Conservation (phyloP, 345 rosid genomes). For the Gossypium bickii region DNA sequence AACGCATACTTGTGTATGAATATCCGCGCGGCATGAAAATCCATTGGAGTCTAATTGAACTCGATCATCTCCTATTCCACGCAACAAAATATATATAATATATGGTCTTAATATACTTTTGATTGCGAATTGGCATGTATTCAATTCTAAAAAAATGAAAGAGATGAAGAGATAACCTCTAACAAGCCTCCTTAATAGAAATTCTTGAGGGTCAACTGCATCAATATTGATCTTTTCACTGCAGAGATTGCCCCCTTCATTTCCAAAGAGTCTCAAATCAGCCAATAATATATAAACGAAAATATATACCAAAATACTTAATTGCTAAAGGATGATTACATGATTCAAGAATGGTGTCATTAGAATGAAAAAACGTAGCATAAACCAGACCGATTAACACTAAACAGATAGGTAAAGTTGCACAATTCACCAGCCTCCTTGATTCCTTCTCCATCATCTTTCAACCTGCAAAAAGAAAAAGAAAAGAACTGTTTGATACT, state of each 20-base stretch:
- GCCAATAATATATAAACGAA: not conserved
- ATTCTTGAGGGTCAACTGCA: not conserved
- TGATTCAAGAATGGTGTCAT: constrained; percentile 3
- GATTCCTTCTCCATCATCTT: constrained; percentile 17
- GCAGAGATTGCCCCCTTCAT: not conserved
- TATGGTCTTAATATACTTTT: too few species aligned
- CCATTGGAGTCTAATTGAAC: constrained; percentile 20
- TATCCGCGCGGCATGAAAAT: constrained; percentile 28
- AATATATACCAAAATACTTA: not conserved
- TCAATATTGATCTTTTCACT: not conserved
- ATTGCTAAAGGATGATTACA: constrained; percentile 13
- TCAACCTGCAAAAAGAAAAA: not conserved
- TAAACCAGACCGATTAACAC: constrained; percentile 12
- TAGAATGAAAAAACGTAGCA: constrained; percentile 9
- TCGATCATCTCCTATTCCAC: constrained; percentile 27
- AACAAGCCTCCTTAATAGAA: constrained; percentile 10
- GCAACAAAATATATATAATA: not conserved
- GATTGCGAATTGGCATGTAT: not conserved
- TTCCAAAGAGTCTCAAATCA: not conserved
- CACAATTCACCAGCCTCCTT: constrained; percentile 2
- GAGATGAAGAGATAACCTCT: constrained; percentile 1
- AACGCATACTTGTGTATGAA: constrained; percentile 26
- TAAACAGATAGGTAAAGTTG: constrained; percentile 9
- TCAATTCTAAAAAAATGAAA: not conserved
- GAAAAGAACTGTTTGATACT: not conserved